Evolutionary conservation across 2,329 filamentous ascomycete genomes (phyloP).

Genomic region (Aspergillus sojae): DNA sequence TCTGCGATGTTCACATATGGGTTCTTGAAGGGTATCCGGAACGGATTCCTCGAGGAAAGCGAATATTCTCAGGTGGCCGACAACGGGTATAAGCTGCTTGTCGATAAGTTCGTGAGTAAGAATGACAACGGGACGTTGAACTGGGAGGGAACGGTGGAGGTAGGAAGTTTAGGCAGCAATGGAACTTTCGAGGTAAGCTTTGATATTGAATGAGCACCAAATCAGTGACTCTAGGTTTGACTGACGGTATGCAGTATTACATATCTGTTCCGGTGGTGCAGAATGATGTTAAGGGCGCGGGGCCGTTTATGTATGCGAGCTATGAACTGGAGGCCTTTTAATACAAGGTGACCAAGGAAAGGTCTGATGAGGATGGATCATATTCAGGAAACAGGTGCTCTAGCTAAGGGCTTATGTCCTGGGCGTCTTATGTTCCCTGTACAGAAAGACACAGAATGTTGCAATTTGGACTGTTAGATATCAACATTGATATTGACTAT

Average conservation of each 20-base stretch:
- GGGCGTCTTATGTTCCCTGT: fast-evolving
- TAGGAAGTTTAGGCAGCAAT: constrained; percentile 19
- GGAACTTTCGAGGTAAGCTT: constrained; percentile 18
- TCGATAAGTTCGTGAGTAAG: constrained; percentile 6
- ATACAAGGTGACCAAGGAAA: neutral
- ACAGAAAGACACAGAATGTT: too few relatives aligned
- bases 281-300: constrained; percentile 19
- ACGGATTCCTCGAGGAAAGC: constrained; percentile 10
- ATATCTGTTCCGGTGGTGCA: constrained; percentile 17
- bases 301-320: constrained; percentile 21
- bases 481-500: fast-evolving
- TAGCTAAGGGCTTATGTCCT: neutral
- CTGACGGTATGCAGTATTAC: constrained; percentile 16
- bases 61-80: constrained; percentile 10
- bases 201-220: neutral
- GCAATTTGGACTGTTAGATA: too few relatives aligned
- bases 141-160: constrained; percentile 20
- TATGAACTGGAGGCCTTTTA: constrained; percentile 18
- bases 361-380: fast-evolving
- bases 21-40: constrained; percentile 15
- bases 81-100: constrained; percentile 9
- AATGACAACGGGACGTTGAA: constrained; percentile 19
- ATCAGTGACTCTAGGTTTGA: neutral
- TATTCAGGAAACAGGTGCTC: fast-evolving
- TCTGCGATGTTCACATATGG: constrained; percentile 21